Conservation (phyloP, 441 rosid genomes). For the Jatropha podagrica region DNA sequence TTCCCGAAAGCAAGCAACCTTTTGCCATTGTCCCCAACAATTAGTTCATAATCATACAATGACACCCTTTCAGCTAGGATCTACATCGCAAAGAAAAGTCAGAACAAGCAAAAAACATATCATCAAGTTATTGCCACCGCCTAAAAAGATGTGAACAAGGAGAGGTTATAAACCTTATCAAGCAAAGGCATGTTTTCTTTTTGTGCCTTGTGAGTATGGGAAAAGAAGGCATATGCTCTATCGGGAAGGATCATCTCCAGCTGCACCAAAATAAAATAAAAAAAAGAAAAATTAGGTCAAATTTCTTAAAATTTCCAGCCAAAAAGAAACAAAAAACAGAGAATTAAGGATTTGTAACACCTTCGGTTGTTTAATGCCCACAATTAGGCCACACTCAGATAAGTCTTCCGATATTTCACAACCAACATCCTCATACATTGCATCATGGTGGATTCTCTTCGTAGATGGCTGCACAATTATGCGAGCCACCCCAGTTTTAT, state of each 20-base stretch:
- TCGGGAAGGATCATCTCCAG: constrained; percentile 79
- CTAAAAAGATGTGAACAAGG: constrained; percentile 3
- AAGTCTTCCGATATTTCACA: constrained; percentile 50
- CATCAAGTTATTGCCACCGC: neutral
- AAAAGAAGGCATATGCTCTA: constrained; percentile 93
- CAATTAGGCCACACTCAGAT: constrained; percentile 50
- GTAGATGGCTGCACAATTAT: constrained; percentile 54
- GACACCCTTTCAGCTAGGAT: constrained; percentile 68
- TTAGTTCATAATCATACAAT: constrained; percentile 87
- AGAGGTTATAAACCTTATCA: constrained; percentile 50
- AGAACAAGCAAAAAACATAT: constrained; percentile 2
- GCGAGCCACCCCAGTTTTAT: constrained; percentile 56
- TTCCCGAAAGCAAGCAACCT: constrained; percentile 85
- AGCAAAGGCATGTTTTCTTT: constrained; percentile 88
- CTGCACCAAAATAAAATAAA: constrained; percentile 35
- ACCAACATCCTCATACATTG: constrained; percentile 49
- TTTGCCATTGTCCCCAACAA: constrained; percentile 69
- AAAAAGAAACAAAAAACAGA: neutral
- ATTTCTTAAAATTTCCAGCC: neutral
- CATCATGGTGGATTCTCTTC: constrained; percentile 50
- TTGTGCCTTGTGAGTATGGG: constrained; percentile 94
- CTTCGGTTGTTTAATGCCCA: constrained; percentile 82
- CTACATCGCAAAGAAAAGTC: constrained; percentile 32
- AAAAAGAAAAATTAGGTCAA: neutral
- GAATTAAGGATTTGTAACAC: constrained; percentile 27